Evolutionary conservation across 2,329 filamentous ascomycete genomes (phyloP), one percentile per base, ranked within the genome.

Genomic region (Hypoxylon sp.): DNA sequence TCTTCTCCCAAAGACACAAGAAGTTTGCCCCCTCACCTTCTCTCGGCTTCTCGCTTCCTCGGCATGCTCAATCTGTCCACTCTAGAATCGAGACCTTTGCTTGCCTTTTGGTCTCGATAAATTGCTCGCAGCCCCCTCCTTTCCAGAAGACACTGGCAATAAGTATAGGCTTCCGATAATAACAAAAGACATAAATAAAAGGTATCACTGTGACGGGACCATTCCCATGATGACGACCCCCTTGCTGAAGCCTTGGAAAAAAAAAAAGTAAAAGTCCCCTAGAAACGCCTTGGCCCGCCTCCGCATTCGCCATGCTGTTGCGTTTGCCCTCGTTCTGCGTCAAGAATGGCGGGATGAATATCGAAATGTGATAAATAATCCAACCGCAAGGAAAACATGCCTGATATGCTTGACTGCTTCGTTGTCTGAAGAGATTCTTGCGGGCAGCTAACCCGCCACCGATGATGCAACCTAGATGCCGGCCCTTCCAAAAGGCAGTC

Each of bases 281-380:
- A 57, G 63, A 59, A 68, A 70, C 68, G 68, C 68, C 65, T 62
- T 50, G 50, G 60, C 62, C 60, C 43, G 14, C 60, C 41, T 57
- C 63, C 60, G 57, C 66, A 58, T 68, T 60, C 60, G 60, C 65
- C 65, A 66, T 69, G 65, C 66, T 69, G 65, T 63, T 69, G 63
- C 68, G 49, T 63, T 30, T 66, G 50, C 62, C 63, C 56, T 68
- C 65, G 68, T 68, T 64, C 68, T 63, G 41, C 68, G 58, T 68
- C 64, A 70, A 56, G 17, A 41, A 45, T 60, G 62, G 55, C 50
- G 58, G 61, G 60, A 23, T 63, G 46, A 57, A 55, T 49, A 60
- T 67, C 61, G 58, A 67, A 48, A 58, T 66, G 50, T 52, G 43
- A 65, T 52, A 32, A 57, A 34, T 17, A 50, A 50, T 49, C 51